Base-by-base conservation (phyloP, 129 eudicot genomes). In the Tagetes erecta region DNA sequence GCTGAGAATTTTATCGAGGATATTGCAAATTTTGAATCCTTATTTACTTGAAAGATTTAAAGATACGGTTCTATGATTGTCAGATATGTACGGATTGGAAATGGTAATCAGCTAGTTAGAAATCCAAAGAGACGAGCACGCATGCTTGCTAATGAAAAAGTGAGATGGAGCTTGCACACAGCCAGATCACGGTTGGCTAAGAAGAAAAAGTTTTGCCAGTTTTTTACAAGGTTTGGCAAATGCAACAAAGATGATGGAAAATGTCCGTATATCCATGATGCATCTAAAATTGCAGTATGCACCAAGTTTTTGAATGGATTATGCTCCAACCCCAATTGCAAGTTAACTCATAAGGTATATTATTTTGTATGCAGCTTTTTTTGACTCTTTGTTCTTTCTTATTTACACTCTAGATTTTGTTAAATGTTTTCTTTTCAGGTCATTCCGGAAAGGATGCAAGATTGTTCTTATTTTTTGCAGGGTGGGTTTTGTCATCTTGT, bases 361-460 rank as follows among this genome's bases (percentile, higher is more conserved):
- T 67, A 56, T 75, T 20, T 75, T 11, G 4, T 44, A 7, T 31
- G 0, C 45, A 33, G 4, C 3, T 47, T 3, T 47, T 47, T 31
- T 8, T 63, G 58, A 8, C 37, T 3, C 1, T 9, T 55, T 55
- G 41, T 73, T 68, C 35, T 67, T 72, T 64, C 8, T 51, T 46
- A 2, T 40, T 71, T 73, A 42, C 77, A 38, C 55, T 59, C 27
- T 56, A 73, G 77, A 74, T 68, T 68, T 55, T 40, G 45, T 13
- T 70, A 46, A 46, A 39, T 65, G 55, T 73, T 79, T 68, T 13
- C 49, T 51, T 46, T 84, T 81, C 87, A 94, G 98, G 97, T 90
- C 47, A 90, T 94, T 70, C 98, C 98, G 14, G 98, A 94, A 72
- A 88, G 98, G 82, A 94, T 94, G 98, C 97, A 89, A 76, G 98